Evolutionary conservation across 768 basidiomycete genomes (phyloP), one percentile per base, ranked within the genome.

Genomic region (Naematelia encephala): DNA sequence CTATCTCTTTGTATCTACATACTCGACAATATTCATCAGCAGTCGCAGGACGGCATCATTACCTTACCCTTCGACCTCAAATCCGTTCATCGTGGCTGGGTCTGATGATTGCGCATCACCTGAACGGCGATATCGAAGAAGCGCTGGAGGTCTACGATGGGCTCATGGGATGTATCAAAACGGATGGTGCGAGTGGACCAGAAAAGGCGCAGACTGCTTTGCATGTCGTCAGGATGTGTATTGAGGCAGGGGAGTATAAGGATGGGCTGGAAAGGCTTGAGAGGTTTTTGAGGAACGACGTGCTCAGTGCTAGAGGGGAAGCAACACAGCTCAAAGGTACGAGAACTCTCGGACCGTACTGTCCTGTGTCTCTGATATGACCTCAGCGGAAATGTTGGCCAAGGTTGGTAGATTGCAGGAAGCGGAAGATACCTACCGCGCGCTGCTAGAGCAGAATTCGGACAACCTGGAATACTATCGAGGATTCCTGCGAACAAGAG

Each of bases 81-180:
- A 79, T 88, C 16, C 88, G 93, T 5, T 84, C 87, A 57, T 88
- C 92, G 74, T 99, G 96, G 96, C 78, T 91, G 54, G 89, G 84
- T 1, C 81, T 92, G 48, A 91, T 91, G 13, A 84, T 98, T 25
- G 91, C 93, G 2, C 87, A 90, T 76, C 87, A 91, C 69, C 82
- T 98, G 14, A 88, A 85, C 58, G 87, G 87, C 4, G 86, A 92
- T 62, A 75, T 84, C 2, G 68, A 75, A 11, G 87, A 89, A 66
- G 86, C 91, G 1, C 83, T 83, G 69, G 83, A 83, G 26, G 84
- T 89, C 1, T 76, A 94, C 26, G 85, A 89, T 56, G 83, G 85
- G 47, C 89, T 91, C 69, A 82, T 86, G 62, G 78, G 73, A 21
- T 85, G 82, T 5, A 77, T 91, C 25, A 90, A 91, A 82, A 89